phyloP scores from a whole-genome alignment of 2,329 filamentous ascomycete species.

The Ophiostoma tasmaniense region DNA sequence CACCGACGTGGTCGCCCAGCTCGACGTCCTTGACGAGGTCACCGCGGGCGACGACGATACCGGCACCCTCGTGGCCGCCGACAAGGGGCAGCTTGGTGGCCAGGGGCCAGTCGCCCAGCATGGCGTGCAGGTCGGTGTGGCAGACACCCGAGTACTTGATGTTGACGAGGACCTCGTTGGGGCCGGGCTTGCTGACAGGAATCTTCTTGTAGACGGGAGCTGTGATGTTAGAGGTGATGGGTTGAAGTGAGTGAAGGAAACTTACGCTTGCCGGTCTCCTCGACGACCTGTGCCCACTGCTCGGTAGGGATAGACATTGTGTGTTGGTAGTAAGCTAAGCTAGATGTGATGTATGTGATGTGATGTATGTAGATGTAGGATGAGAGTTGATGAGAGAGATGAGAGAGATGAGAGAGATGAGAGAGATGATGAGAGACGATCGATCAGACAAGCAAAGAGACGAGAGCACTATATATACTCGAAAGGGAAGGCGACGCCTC shows the following conservation, averaged over 20 bases:
- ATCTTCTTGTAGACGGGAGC: slow-evolving; percentile 61
- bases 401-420: background rate
- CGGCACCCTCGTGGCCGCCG: slow-evolving; percentile 65
- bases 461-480: slow-evolving; percentile 16
- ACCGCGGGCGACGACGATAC: slow-evolving; percentile 74
- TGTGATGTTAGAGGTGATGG: slow-evolving; percentile 24
- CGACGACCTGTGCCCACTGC: slow-evolving; percentile 89
- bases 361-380: no score
- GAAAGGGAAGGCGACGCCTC: background rate
- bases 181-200: slow-evolving; percentile 58
- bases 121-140: slow-evolving; percentile 27
- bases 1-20: slow-evolving; percentile 76
- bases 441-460: background rate
- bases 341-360: background rate
- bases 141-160: slow-evolving; percentile 28
- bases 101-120: slow-evolving; percentile 26
- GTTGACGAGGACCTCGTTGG: slow-evolving; percentile 27
- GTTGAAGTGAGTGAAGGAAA: slow-evolving; percentile 20
- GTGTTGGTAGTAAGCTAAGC: slow-evolving; percentile 7
- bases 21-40: slow-evolving; percentile 66
- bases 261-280: slow-evolving; percentile 66
- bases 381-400: background rate
- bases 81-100: slow-evolving; percentile 25
- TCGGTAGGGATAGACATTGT: slow-evolving; percentile 58
- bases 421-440: background rate